These are phyloP conservation scores for Mrakia gelida DNA, from an alignment of 768 basidiomycete genomes.

Conservation along the genomic window DNA sequence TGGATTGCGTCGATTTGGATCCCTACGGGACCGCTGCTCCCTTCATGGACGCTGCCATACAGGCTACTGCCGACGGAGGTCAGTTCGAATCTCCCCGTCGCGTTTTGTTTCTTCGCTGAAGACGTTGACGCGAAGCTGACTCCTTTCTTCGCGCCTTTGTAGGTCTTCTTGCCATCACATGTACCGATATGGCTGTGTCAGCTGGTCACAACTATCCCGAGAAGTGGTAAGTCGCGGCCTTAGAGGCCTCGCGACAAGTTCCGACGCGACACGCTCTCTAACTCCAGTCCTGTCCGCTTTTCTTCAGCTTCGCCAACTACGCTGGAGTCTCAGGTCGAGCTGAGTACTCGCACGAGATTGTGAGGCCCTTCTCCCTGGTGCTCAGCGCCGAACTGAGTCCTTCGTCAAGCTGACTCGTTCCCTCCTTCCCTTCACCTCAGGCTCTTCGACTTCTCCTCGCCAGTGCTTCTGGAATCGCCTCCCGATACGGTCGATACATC, in stretches of 20 bases:
- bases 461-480: slow-evolving; percentile 76
- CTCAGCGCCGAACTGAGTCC: neutral
- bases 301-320: slow-evolving; percentile 80
- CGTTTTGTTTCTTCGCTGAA: neutral
- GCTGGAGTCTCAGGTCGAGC: slow-evolving; percentile 83
- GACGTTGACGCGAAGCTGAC: neutral
- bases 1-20: slow-evolving; percentile 95
- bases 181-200: slow-evolving; percentile 90
- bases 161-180: slow-evolving; percentile 92
- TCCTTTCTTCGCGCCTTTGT: neutral
- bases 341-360: slow-evolving; percentile 94
- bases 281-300: neutral
- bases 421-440: slow-evolving; percentile 46
- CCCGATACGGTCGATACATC: slow-evolving; percentile 87
- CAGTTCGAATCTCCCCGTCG: slow-evolving; percentile 34
- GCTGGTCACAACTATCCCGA: slow-evolving; percentile 93
- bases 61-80: slow-evolving; percentile 84
- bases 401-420: slow-evolving; percentile 18
- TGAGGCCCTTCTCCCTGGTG: slow-evolving; percentile 45
- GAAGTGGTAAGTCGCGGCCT: slow-evolving; percentile 65
- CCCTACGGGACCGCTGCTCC: slow-evolving; percentile 97
- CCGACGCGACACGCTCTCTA: neutral
- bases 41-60: slow-evolving; percentile 91
- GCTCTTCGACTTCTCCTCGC: slow-evolving; percentile 88
- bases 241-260: too few relatives aligned